phyloP scores from a whole-genome alignment of 2,329 filamentous ascomycete genomes.

The Waltergamsia citrina region DNA sequence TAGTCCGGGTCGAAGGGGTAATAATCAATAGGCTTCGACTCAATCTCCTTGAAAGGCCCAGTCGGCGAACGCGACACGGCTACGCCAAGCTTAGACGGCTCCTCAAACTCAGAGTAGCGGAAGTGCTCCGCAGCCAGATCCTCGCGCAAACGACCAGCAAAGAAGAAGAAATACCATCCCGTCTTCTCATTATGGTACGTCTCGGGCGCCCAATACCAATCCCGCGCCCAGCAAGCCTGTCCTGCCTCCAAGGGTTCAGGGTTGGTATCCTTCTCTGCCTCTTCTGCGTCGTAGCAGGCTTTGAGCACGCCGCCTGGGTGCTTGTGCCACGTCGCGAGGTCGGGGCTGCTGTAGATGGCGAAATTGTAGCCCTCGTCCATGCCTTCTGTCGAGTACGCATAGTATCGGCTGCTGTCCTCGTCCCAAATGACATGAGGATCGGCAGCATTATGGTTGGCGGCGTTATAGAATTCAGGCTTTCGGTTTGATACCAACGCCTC shows the following conservation, averaged over 20 bases:
- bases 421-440: slow-evolving; percentile 22
- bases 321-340: slow-evolving; percentile 23
- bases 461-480: slow-evolving; percentile 24
- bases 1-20: slow-evolving; percentile 24
- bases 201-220: slow-evolving; percentile 26
- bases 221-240: slow-evolving; percentile 23
- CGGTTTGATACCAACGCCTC: too few relatives aligned
- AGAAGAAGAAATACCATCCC: slow-evolving; percentile 27
- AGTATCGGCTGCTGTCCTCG: slow-evolving; percentile 17
- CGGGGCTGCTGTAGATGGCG: slow-evolving; percentile 23
- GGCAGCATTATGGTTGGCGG: slow-evolving; percentile 18
- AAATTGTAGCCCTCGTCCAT: slow-evolving; percentile 20
- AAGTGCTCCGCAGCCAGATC: slow-evolving; percentile 21
- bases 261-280: too few relatives aligned
- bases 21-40: slow-evolving; percentile 19
- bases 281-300: slow-evolving; percentile 19
- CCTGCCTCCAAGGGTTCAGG: slow-evolving; percentile 16
- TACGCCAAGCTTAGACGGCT: slow-evolving; percentile 23
- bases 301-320: slow-evolving; percentile 20
- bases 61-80: slow-evolving; percentile 22
- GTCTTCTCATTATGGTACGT: slow-evolving; percentile 23
- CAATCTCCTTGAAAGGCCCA: slow-evolving; percentile 21
- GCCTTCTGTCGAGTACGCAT: slow-evolving; percentile 24
- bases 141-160: slow-evolving; percentile 20
- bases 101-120: slow-evolving; percentile 21